These are phyloP conservation scores for Pichia sp. DNA, from an alignment of 1,139 yeast species.

Conservation along the genomic window DNA sequence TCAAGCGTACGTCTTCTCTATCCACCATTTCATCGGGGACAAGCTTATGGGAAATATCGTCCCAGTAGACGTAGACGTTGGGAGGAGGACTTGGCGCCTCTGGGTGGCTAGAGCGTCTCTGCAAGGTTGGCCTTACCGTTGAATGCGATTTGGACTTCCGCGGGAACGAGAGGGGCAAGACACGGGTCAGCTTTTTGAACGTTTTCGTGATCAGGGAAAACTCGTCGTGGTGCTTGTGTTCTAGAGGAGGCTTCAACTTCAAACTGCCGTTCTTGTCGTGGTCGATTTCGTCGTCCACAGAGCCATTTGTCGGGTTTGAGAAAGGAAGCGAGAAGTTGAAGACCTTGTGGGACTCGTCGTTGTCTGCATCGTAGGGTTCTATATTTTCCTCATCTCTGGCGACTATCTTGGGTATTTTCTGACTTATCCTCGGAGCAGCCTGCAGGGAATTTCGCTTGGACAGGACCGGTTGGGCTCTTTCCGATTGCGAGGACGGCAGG, in stretches of 20 bases:
- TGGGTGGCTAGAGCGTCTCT: slow-evolving; percentile 43
- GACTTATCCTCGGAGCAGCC: neutral
- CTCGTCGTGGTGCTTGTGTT: neutral
- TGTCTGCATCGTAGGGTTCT: neutral
- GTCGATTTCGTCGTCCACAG: slow-evolving; percentile 18
- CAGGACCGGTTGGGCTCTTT: neutral
- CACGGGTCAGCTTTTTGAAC: slow-evolving; percentile 1
- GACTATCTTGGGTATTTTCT: neutral
- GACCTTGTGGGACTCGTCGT: slow-evolving; percentile 9
- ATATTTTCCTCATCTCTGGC: neutral
- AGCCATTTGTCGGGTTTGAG: slow-evolving; percentile 3
- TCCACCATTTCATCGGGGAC: slow-evolving; percentile 28
- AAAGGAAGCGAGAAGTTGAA: slow-evolving; percentile 18
- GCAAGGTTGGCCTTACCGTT: slow-evolving; percentile 15
- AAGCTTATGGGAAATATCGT: slow-evolving; percentile 26
- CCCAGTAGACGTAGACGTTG: slow-evolving; percentile 26
- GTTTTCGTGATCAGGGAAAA: slow-evolving; percentile 1
- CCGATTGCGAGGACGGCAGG: neutral
- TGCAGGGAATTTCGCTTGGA: neutral
- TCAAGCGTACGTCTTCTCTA: slow-evolving; percentile 41
- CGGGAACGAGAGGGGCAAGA: slow-evolving; percentile 4
- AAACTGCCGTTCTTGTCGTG: neutral
- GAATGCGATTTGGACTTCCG: neutral
- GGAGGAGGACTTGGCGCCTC: slow-evolving; percentile 32
- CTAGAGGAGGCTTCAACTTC: neutral